Conservation (phyloP, 2,329 filamentous ascomycete genomes). For the Diaporthe vaccinii region DNA sequence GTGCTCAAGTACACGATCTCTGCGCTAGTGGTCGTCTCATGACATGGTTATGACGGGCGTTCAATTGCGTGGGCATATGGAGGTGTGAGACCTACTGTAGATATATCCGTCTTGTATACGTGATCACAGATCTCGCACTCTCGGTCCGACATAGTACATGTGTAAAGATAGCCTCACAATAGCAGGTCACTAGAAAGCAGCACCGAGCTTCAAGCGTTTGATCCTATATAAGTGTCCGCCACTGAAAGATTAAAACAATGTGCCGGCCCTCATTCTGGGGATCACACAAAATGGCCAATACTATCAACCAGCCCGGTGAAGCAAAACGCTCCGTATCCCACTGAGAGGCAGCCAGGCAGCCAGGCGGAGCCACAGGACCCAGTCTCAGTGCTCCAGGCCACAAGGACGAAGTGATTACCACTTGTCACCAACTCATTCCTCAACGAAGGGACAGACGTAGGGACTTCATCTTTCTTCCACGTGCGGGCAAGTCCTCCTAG, state of each 20-base stretch:
- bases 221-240: neutral
- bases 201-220: neutral
- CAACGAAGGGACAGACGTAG: neutral
- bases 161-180: too few species aligned
- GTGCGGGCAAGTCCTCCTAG: too few species aligned
- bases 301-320: neutral
- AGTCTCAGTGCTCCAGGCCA: too few species aligned
- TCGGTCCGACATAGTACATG: neutral
- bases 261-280: neutral
- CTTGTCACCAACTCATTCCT: neutral
- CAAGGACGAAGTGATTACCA: too few species aligned
- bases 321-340: neutral
- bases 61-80: neutral
- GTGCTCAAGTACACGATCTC: neutral
- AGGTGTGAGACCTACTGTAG: neutral
- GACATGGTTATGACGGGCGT: neutral
- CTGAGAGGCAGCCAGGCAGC: neutral
- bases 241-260: too few species aligned
- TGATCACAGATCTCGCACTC: neutral
- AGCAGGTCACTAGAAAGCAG: neutral
- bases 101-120: neutral
- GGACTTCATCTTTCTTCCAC: too few species aligned
- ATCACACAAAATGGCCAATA: neutral
- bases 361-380: neutral
- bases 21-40: neutral